These are phyloP conservation scores for Starmerella powellii DNA, from an alignment of 805 yeast genomes.

Conservation along the genomic window DNA sequence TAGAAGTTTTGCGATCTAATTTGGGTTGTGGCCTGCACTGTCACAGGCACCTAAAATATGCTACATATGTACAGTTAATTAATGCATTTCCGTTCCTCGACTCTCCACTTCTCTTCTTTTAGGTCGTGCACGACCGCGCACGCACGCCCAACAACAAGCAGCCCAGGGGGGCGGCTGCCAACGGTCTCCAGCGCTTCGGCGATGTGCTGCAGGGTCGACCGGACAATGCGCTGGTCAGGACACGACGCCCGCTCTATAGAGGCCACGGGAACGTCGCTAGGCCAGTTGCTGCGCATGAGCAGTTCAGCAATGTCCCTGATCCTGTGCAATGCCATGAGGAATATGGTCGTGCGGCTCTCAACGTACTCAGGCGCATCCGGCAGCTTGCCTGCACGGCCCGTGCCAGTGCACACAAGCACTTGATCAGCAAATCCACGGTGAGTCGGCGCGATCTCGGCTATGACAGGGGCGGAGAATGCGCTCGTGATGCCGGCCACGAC, in stretches of 20 bases:
- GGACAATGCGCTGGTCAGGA: constrained; percentile 76
- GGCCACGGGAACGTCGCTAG: constrained; percentile 59
- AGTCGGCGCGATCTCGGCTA: constrained; percentile 77
- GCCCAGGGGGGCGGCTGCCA: constrained; percentile 89
- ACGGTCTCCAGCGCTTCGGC: constrained; percentile 60
- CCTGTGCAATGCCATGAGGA: constrained; percentile 82
- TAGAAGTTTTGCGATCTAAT: too few species aligned
- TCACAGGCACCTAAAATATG: too few species aligned
- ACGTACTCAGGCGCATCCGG: constrained; percentile 71
- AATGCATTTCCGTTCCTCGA: constrained; percentile 37
- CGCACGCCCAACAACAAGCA: constrained; percentile 68
- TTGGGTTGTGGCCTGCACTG: too few species aligned
- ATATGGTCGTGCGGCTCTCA: constrained; percentile 64
- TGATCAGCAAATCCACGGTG: constrained; percentile 89
- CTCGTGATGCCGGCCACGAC: constrained; percentile 86
- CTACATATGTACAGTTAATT: too few species aligned
- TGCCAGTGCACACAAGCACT: constrained; percentile 85
- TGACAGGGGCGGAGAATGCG: constrained; percentile 76
- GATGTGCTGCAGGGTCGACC: constrained; percentile 56
- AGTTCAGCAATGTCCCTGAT: constrained; percentile 29
- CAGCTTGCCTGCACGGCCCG: constrained; percentile 74
- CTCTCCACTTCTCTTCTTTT: constrained; percentile 32
- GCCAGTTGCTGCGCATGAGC: constrained; percentile 55
- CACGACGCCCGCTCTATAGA: constrained; percentile 86
- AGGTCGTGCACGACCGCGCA: constrained; percentile 42